These are phyloP conservation scores for Babesia bigemina DNA, from an alignment of 169 alveolate species.

Conservation along the genomic window DNA sequence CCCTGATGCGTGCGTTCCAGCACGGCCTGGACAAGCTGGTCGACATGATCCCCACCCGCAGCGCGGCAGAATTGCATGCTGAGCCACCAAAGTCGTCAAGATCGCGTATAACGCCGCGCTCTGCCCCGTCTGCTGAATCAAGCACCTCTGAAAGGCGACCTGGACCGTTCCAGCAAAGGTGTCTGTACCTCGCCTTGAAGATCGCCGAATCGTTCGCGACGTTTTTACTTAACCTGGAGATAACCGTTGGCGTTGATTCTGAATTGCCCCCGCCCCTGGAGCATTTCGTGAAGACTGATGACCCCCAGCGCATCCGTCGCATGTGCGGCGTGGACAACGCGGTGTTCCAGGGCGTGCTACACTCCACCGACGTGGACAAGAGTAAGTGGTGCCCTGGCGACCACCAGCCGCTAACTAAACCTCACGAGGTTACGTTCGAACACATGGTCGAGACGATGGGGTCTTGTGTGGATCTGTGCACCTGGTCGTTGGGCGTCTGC, in stretches of 20 bases:
- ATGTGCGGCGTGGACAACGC: conserved; percentile 24
- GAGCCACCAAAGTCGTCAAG: not conserved
- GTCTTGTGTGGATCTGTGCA: conserved; percentile 23
- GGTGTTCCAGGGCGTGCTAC: conserved; percentile 5
- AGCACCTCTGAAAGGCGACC: not conserved
- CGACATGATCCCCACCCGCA: conserved; percentile 1
- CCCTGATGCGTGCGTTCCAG: conserved; percentile 24
- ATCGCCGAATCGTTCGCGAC: conserved; percentile 23
- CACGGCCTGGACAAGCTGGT: conserved; percentile 19
- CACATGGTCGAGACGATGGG: conserved; percentile 11
- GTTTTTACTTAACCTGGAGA: conserved; percentile 11
- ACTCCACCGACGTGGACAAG: not conserved
- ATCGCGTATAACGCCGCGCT: not conserved
- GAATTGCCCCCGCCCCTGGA: conserved; percentile 25
- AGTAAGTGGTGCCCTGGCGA: not conserved
- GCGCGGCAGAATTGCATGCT: not conserved
- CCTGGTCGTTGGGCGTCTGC: conserved; percentile 31
- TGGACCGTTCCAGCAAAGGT: conserved; percentile 24
- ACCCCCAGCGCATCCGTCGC: not conserved
- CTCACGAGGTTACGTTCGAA: conserved; percentile 25
- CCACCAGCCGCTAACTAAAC: not conserved
- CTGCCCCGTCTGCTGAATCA: not conserved
- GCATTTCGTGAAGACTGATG: conserved; percentile 19
- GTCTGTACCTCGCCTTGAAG: conserved; percentile 30
- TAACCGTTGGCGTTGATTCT: conserved; percentile 5